A percentile compares a stretch with the other conserved stretches of the same genome.
Evolutionary conservation across 225 moss, liverwort and hornwort genomes (phyloP).

Genomic region (Polytrichum formosum): DNA sequence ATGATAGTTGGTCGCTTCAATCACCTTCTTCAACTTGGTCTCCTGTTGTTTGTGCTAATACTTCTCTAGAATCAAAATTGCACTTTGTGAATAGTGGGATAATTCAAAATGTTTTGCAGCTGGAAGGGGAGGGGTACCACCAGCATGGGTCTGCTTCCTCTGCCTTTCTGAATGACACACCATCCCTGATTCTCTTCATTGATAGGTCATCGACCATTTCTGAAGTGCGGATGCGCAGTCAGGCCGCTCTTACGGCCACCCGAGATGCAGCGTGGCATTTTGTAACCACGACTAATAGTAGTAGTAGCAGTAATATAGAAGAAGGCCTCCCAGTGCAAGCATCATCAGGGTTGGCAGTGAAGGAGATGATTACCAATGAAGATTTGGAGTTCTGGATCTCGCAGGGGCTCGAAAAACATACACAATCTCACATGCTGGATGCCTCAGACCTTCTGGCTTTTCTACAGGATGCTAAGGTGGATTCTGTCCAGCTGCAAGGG

Average conservation of each 20-base stretch:
- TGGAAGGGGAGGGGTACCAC: constrained; percentile 27
- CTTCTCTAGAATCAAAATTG: constrained; percentile 5
- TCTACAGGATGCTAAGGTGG: constrained; percentile 1
- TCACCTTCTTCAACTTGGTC: too few relatives aligned
- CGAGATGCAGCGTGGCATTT: constrained; percentile 27
- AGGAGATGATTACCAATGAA: constrained; percentile 10
- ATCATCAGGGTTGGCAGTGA: background rate
- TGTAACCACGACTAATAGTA: constrained; percentile 6
- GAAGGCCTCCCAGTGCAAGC: background rate
- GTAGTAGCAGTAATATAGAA: background rate
- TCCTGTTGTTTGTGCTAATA: background rate
- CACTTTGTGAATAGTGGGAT: constrained; percentile 1
- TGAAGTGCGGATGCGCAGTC: constrained; percentile 22
- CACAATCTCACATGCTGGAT: constrained; percentile 1
- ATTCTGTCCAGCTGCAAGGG: constrained; percentile 5
- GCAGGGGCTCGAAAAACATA: background rate
- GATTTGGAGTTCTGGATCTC: constrained; percentile 8
- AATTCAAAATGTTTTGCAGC: constrained; percentile 15
- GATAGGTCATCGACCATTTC: constrained; percentile 33
- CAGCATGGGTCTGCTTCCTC: constrained; percentile 17
- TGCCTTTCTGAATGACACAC: constrained; percentile 29
- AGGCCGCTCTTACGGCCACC: constrained; percentile 20
- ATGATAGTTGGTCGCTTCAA: too few relatives aligned
- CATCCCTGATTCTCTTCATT: constrained; percentile 41
- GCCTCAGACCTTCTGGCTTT: constrained; percentile 5